Base-by-base conservation (phyloP, 768 basidiomycete genomes). In the Neoboletus magnificus region DNA sequence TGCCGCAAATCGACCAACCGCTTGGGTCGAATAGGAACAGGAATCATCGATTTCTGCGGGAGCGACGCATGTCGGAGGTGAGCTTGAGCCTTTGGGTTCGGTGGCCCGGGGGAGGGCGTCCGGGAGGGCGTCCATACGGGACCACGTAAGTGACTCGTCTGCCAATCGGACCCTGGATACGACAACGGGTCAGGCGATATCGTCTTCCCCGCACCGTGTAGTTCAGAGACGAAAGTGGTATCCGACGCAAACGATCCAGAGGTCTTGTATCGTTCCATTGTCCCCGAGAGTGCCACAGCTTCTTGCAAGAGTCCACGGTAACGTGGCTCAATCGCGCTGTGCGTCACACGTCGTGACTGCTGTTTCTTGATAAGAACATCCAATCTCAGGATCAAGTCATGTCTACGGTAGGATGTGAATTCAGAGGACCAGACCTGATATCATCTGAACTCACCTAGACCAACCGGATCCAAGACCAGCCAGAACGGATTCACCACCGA, bases 41-140 rank as follows among this genome's bases (percentile, higher is more conserved):
- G 82, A 13, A 85, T 76, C 66, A 73, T 69, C 2, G 79, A 77
- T 10, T 63, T 55, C 22, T 47, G 54, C 37, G 68, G 68, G 5
- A 71, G 64, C 0, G 83, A 79, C 2, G 82, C 79, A 13, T 79
- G 83, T 35, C 86, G 77, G 11, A 91, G 76, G 20, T 77, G 71
- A 3, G 90, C 85, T 18, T 83, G 75, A 30, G 89, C 86, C 69
- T 83, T 89, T 0, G 87, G 87, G 54, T 77, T 80, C 12, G 72
- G 69, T 1, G 70, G 58, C 58, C 74, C 78, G 0, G 80, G 76
- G 15, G 74, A 55, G 1, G 77, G 79, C 39, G 77, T 80, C 15
- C 83, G 76, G 4, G 71, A 77, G 5, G 87, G 88, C 0, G 88
- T 89, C 15, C 68, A 62, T 15, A 89, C 75, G 1, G 85, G 86